phyloP scores from a whole-genome alignment of 257 asterid genomes.

The Capsicum chinense region DNA sequence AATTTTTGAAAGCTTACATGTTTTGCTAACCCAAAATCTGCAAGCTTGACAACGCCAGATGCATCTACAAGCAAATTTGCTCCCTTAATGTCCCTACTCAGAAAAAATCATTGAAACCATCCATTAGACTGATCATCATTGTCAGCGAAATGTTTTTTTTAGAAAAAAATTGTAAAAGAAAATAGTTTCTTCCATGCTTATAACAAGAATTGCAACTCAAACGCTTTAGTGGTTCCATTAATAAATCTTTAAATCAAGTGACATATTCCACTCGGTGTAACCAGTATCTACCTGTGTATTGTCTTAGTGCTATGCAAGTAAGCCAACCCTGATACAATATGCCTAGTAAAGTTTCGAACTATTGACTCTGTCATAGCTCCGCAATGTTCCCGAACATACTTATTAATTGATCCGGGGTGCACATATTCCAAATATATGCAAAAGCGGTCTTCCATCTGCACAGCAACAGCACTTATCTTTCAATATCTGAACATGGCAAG shows the following conservation, averaged over 20 bases:
- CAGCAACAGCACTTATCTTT: constrained; percentile 25
- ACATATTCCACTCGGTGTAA: neutral
- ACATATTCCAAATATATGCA: constrained; percentile 94
- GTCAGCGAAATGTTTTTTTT: neutral
- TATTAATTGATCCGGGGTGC: constrained; percentile 85
- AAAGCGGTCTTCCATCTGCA: constrained; percentile 81
- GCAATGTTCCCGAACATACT: constrained; percentile 66
- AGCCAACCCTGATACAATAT: constrained; percentile 84
- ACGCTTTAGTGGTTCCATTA: neutral
- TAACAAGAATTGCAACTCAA: neutral
- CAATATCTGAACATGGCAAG: constrained; percentile 12
- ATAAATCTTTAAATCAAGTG: constrained; percentile 3
- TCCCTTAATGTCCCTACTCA: constrained; percentile 87
- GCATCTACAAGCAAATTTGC: constrained; percentile 90
- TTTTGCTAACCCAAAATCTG: constrained; percentile 93
- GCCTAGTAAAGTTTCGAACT: constrained; percentile 88
- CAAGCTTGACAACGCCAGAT: constrained; percentile 82
- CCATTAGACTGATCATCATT: constrained; percentile 2
- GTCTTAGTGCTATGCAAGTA: constrained; percentile 80
- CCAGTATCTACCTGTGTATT: constrained; percentile 69
- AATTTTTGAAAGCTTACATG: constrained; percentile 61
- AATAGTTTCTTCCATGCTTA: constrained; percentile 7
- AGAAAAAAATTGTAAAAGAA: neutral
- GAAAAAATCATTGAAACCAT: constrained; percentile 30
- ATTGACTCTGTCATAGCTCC: constrained; percentile 87